Evolutionary conservation across 805 yeast genomes (phyloP).

Genomic region (Candida oleophila): DNA sequence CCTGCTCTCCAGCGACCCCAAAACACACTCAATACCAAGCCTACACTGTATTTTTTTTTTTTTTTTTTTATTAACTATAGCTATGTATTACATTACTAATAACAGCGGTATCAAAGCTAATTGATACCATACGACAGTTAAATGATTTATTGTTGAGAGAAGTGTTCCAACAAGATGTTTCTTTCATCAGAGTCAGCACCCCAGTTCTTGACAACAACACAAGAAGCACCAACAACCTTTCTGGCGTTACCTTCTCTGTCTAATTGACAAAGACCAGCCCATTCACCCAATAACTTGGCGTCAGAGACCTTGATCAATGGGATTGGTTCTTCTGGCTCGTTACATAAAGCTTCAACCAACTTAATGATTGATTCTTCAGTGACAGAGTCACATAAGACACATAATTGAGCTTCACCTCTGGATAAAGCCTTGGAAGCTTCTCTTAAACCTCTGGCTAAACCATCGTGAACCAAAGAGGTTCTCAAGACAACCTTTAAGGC

Average conservation of each 20-base stretch:
- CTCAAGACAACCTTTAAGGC: constrained; percentile 97
- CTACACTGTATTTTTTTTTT: no score
- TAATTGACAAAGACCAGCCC: constrained; percentile 99
- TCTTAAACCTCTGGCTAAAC: constrained; percentile 99
- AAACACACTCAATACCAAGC: no score
- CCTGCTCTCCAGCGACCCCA: no score
- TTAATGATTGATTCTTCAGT: constrained; percentile 96
- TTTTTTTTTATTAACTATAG: background rate
- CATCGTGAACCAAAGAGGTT: constrained; percentile 97
- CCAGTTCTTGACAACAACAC: constrained; percentile 99
- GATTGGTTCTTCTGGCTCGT: constrained; percentile 93
- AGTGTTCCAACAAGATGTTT: constrained; percentile 92
- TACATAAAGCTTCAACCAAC: constrained; percentile 98
- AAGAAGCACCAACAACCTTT: constrained; percentile 99
- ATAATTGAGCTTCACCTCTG: constrained; percentile 95
- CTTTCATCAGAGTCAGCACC: constrained; percentile 99
- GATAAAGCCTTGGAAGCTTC: constrained; percentile 99
- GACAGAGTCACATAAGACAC: constrained; percentile 97
- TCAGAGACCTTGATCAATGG: constrained; percentile 99
- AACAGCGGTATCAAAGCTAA: background rate
- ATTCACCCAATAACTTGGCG: constrained; percentile 99
- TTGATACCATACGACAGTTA: background rate
- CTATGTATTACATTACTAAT: constrained; percentile 4
- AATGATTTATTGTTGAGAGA: constrained; percentile 74
- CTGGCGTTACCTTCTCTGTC: constrained; percentile 99